Conservation (phyloP, 2,329 filamentous ascomycete species). For the Arthroderma sp. region DNA sequence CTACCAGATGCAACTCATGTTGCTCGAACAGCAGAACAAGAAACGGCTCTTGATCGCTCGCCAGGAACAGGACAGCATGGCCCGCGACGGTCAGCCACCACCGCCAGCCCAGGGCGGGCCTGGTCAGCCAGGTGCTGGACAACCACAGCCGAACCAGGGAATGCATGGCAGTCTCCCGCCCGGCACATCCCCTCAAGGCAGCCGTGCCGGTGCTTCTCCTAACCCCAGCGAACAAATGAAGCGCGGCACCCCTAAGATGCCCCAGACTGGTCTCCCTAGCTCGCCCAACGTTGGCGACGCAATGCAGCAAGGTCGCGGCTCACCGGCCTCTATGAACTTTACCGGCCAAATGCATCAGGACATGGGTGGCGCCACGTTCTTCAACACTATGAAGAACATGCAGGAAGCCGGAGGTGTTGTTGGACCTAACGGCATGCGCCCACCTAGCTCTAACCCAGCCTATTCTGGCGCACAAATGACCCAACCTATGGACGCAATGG, state of each 20-base stretch:
- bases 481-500: slow-evolving; percentile 33
- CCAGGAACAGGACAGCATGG: slow-evolving; percentile 53
- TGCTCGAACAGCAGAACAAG: slow-evolving; percentile 58
- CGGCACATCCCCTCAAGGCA: slow-evolving; percentile 47
- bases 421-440: slow-evolving; percentile 45
- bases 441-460: slow-evolving; percentile 42
- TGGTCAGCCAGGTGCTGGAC: slow-evolving; percentile 22
- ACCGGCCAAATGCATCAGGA: slow-evolving; percentile 39
- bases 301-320: slow-evolving; percentile 46
- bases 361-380: slow-evolving; percentile 32
- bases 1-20: slow-evolving; percentile 59
- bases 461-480: slow-evolving; percentile 34
- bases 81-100: slow-evolving; percentile 40
- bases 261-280: slow-evolving; percentile 43
- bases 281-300: slow-evolving; percentile 47
- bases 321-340: slow-evolving; percentile 49
- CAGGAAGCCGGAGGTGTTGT: slow-evolving; percentile 26
- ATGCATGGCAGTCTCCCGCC: slow-evolving; percentile 29
- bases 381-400: slow-evolving; percentile 32
- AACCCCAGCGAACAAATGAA: slow-evolving; percentile 53
- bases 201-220: slow-evolving; percentile 47
- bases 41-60: slow-evolving; percentile 54
- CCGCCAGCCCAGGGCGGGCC: slow-evolving; percentile 21
- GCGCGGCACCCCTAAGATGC: slow-evolving; percentile 49
- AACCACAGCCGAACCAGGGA: slow-evolving; percentile 17